A percentile compares a stretch with the other conserved stretches of the same genome.
Conservation (phyloP, 139 green algal genomes). For the Chlorella sp. region DNA sequence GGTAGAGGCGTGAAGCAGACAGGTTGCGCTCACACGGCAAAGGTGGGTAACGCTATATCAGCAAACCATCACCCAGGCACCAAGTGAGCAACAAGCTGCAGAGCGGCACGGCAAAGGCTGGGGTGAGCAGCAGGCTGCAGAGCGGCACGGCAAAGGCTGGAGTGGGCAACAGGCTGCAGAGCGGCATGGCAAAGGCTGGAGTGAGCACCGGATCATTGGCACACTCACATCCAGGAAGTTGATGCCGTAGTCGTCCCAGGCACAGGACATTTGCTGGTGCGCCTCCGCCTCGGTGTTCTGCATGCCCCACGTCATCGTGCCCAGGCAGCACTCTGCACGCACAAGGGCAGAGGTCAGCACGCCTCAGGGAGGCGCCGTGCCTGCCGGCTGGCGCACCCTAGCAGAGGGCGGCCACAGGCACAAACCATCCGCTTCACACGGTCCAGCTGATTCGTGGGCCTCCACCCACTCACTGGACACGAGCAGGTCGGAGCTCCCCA, state of each 20-base stretch:
- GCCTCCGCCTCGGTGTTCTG: constrained; percentile 77
- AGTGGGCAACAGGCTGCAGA: not conserved
- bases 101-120: not conserved
- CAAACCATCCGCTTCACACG: no score
- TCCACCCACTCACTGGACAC: constrained; percentile 38
- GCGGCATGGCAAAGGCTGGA: not conserved
- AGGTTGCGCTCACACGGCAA: no score
- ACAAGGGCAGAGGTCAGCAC: no score
- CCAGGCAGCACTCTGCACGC: constrained; percentile 23
- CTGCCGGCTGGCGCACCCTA: no score
- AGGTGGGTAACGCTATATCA: no score
- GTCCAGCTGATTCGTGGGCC: no score
- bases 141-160: not conserved
- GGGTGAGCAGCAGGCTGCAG: not conserved
- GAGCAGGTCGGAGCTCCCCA: constrained; percentile 38
- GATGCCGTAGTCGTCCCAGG: constrained; percentile 63
- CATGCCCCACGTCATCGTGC: constrained; percentile 74
- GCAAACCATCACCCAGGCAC: no score
- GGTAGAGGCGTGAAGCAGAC: no score
- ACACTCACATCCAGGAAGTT: constrained; percentile 86
- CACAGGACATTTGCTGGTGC: constrained; percentile 68
- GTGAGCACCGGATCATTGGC: no score
- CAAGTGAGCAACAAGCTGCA: not conserved
- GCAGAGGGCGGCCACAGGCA: no score
- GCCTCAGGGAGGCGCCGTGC: no score